Conservation (phyloP, 2,329 filamentous ascomycete genomes). For the Trichoderma atroviride region DNA sequence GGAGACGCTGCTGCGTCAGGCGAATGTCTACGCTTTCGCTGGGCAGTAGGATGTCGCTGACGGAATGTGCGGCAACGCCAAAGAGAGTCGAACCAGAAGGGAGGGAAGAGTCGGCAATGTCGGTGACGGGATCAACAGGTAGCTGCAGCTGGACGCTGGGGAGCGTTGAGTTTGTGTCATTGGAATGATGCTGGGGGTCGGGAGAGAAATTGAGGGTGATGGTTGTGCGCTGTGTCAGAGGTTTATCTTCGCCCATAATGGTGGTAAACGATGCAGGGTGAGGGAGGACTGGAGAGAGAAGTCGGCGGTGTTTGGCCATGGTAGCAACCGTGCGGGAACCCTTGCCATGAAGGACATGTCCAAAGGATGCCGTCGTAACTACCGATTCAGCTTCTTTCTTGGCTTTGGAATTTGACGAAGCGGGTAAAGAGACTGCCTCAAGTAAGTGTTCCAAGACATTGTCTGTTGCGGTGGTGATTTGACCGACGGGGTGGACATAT, state of each 20-base stretch:
- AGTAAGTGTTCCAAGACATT: neutral
- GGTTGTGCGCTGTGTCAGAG: constrained; percentile 34
- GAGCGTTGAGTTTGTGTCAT: neutral
- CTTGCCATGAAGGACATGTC: constrained; percentile 50
- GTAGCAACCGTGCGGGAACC: constrained; percentile 26
- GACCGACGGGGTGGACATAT: constrained; percentile 32
- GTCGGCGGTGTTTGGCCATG: constrained; percentile 34
- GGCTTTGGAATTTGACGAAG: too few relatives aligned
- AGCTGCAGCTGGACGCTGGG: constrained; percentile 38
- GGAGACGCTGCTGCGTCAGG: constrained; percentile 42
- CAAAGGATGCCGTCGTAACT: constrained; percentile 51
- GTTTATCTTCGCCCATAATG: constrained; percentile 40
- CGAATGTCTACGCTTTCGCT: constrained; percentile 52
- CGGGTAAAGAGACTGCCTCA: neutral
- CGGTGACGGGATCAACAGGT: constrained; percentile 36
- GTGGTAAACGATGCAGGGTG: constrained; percentile 50
- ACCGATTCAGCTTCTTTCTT: neutral
- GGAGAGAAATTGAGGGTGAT: constrained; percentile 54
- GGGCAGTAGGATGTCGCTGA: constrained; percentile 52
- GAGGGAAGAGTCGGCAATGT: constrained; percentile 36
- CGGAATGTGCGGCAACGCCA: constrained; percentile 36
- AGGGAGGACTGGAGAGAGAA: constrained; percentile 51
- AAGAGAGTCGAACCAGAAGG: constrained; percentile 38
- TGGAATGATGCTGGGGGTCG: constrained; percentile 28
- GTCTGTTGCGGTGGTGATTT: neutral